phyloP scores from a whole-genome alignment of 1,139 yeast genomes.

The Debaryomyces fabryi region DNA sequence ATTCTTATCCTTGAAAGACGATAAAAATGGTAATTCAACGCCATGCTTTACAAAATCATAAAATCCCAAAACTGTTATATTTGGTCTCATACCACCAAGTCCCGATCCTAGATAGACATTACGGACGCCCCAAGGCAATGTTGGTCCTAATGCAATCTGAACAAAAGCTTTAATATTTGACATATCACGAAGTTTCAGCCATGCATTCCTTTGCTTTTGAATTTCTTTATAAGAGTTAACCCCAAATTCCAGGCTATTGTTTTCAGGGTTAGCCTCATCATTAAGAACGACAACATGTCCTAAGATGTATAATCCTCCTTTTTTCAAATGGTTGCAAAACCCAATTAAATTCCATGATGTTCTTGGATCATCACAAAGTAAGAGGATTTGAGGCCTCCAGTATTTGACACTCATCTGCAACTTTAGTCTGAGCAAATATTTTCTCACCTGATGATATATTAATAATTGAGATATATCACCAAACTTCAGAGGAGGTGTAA shows the following conservation, averaged over 20 bases:
- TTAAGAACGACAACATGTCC: conserved; percentile 87
- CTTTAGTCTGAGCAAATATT: conserved; percentile 76
- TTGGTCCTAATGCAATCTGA: conserved; percentile 86
- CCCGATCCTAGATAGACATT: conserved; percentile 92
- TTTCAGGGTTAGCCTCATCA: conserved; percentile 29
- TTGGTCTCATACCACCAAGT: conserved; percentile 95
- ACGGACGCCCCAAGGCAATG: conserved; percentile 93
- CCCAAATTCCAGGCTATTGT: conserved; percentile 29
- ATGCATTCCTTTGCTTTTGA: conserved; percentile 71
- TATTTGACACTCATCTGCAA: conserved; percentile 90
- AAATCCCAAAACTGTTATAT: conserved; percentile 88
- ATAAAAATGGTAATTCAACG: conserved; percentile 28
- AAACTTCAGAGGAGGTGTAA: conserved; percentile 94
- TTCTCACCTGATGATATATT: conserved; percentile 94
- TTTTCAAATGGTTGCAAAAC: conserved; percentile 92
- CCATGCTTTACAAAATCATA: conserved; percentile 62
- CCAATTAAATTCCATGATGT: conserved; percentile 88
- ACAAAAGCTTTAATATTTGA: conserved; percentile 87
- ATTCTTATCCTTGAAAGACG: conserved; percentile 20
- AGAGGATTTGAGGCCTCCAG: conserved; percentile 93
- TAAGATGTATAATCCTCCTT: conserved; percentile 88
- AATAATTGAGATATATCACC: conserved; percentile 96
- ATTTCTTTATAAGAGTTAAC: conserved; percentile 59
- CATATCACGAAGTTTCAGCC: conserved; percentile 80
- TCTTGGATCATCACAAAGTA: conserved; percentile 87